phyloP scores from a whole-genome alignment of 331 rosid species.

The Rosa hybrid region DNA sequence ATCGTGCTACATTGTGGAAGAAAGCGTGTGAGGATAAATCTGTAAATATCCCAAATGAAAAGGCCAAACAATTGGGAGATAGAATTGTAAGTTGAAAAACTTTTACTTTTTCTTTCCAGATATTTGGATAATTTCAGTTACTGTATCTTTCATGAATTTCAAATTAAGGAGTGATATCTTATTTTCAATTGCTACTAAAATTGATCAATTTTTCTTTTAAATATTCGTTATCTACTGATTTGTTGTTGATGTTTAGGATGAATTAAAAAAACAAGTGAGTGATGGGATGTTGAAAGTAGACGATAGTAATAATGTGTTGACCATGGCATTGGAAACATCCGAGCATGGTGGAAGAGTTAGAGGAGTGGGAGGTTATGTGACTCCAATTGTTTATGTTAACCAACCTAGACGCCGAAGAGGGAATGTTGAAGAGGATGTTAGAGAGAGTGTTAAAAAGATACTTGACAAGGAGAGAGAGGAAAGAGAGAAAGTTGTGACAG shows the following conservation, averaged over 20 bases:
- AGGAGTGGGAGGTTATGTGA: not conserved
- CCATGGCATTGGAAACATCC: not conserved
- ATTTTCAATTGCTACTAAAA: too few relatives aligned
- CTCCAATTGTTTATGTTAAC: not conserved
- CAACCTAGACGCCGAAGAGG: not conserved
- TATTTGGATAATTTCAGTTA: too few relatives aligned
- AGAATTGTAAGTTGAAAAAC: not conserved
- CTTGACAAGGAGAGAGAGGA: not conserved
- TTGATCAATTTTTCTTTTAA: too few relatives aligned
- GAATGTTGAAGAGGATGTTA: not conserved
- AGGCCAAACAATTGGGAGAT: not conserved
- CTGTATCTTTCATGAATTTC: too few relatives aligned
- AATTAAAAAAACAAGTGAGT: not conserved
- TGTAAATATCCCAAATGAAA: not conserved
- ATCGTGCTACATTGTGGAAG: not conserved
- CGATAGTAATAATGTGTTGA: not conserved
- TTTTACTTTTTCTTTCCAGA: too few relatives aligned
- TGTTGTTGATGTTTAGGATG: not conserved
- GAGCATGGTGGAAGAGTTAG: not conserved
- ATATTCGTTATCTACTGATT: too few relatives aligned
- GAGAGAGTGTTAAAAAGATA: not conserved
- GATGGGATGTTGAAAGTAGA: not conserved
- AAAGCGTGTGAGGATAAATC: not conserved
- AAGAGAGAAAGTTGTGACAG: not conserved
- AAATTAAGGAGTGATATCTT: too few relatives aligned